Evolutionary conservation across 1,139 yeast species (phyloP), one percentile per base, ranked within the genome.

Genomic region (Diutina mesorugosa): DNA sequence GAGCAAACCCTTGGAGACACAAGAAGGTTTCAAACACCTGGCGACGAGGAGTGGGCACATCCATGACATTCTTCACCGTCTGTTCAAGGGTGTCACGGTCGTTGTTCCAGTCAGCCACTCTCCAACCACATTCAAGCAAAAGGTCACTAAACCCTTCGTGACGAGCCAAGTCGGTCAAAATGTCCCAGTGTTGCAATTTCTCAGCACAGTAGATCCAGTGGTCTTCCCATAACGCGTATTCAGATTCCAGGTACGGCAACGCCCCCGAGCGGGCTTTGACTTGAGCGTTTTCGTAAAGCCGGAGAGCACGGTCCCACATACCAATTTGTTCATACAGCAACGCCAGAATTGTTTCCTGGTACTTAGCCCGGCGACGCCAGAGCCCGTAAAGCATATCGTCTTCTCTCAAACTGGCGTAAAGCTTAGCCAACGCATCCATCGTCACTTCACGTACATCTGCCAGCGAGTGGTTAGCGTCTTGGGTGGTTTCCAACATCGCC

Each of bases 151-250:
- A 95, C 0, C 97, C 97, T 75, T 95, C 99, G 66, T 95, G 98
- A 65, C 93, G 90, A 3, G 99, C 99, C 55, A 95, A 77, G 65
- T 95, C 99, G 0, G 99, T 91, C 60, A 95, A 76, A 58, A 95
- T 87, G 67, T 95, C 99, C 99, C 99, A 95, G 61, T 93, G 98
- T 66, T 95, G 99, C 56, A 95, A 74, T 66, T 95, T 93, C 67
- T 95, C 97, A 2, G 99, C 97, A 74, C 99, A 91, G 46, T 89
- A 72, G 57, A 95, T 90, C 99, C 99, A 95, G 64, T 93, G 96
- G 66, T 95, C 99, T 72, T 95, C 99, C 99, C 99, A 95, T 54
- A 95, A 74, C 0, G 95, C 85, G 65, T 95, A 95, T 65, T 95
- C 99, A 0, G 96, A 83, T 66, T 95, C 98, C 30, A 97, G 90